Conservation (phyloP, 176 grass and related monocot genomes). For the Bromus sterilis region DNA sequence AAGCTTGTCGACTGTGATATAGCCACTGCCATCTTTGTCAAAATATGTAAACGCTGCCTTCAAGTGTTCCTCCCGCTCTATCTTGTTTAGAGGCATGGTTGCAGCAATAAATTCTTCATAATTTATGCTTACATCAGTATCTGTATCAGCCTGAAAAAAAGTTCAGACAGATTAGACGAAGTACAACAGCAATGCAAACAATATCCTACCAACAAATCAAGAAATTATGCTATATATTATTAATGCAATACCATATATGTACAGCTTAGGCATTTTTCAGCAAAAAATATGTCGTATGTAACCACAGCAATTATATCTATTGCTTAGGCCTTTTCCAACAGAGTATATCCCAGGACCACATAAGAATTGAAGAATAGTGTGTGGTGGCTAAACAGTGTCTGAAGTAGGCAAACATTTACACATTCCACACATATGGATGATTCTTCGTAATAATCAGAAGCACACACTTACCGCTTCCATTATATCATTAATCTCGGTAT, state of each 20-base stretch:
- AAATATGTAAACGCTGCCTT: conserved; percentile 94
- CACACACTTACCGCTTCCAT: conserved; percentile 67
- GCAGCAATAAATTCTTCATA: conserved; percentile 96
- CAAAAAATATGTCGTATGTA: neutral
- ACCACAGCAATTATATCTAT: neutral
- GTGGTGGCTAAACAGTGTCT: neutral
- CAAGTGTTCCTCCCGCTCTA: conserved; percentile 90
- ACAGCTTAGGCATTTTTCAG: neutral
- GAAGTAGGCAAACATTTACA: neutral
- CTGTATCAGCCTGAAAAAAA: conserved; percentile 63
- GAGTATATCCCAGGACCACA: neutral
- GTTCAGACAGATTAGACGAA: neutral
- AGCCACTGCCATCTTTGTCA: conserved; percentile 92
- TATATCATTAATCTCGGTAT: conserved; percentile 50
- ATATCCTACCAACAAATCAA: neutral
- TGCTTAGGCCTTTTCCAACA: neutral
- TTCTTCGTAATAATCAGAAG: neutral
- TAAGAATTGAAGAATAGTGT: neutral
- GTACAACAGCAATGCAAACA: neutral
- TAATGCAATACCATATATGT: neutral
- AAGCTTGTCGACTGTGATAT: conserved; percentile 86
- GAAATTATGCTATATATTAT: conserved; percentile 1
- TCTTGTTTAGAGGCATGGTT: conserved; percentile 84
- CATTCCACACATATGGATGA: neutral
- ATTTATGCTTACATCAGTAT: conserved; percentile 73